Conservation (phyloP, 768 basidiomycete species). For the Suillus cothurnatus region DNA sequence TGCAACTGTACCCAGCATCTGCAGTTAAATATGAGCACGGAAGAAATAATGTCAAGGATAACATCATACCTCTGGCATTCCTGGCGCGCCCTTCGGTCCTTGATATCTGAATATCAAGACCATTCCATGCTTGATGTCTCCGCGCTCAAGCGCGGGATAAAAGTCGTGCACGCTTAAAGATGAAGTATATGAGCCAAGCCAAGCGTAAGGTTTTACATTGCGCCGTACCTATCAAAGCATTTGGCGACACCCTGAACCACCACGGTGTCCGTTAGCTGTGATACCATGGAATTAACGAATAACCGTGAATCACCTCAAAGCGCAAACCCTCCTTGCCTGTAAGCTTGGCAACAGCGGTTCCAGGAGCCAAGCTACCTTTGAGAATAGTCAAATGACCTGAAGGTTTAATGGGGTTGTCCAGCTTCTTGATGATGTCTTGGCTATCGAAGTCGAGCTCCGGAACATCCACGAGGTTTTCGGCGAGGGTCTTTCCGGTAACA, state of each 20-base stretch:
- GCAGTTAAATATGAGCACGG: conserved; percentile 9
- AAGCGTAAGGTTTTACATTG: neutral
- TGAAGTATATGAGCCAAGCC: neutral
- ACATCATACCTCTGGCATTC: conserved; percentile 75
- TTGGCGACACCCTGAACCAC: conserved; percentile 63
- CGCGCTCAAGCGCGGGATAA: conserved; percentile 70
- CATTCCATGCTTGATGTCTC: conserved; percentile 75
- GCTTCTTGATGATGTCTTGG: conserved; percentile 75
- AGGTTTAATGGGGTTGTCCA: conserved; percentile 80
- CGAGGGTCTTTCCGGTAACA: conserved; percentile 88
- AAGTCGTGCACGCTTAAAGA: conserved; percentile 61
- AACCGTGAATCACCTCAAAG: conserved; percentile 62
- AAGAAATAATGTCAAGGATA: neutral
- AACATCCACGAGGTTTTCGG: conserved; percentile 83
- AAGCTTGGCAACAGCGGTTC: conserved; percentile 86
- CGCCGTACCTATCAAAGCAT: conserved; percentile 69
- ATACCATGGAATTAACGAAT: neutral
- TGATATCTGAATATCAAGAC: conserved; percentile 86
- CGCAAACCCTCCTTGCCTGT: conserved; percentile 89
- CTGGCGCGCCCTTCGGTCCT: conserved; percentile 89
- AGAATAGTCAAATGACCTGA: conserved; percentile 89
- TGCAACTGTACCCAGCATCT: conserved; percentile 46
- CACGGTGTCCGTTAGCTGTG: conserved; percentile 9
- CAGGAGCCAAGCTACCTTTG: conserved; percentile 87
- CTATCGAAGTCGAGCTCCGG: conserved; percentile 66